Conservation (phyloP, 305 asterid species). For the Solanum hybrid region DNA sequence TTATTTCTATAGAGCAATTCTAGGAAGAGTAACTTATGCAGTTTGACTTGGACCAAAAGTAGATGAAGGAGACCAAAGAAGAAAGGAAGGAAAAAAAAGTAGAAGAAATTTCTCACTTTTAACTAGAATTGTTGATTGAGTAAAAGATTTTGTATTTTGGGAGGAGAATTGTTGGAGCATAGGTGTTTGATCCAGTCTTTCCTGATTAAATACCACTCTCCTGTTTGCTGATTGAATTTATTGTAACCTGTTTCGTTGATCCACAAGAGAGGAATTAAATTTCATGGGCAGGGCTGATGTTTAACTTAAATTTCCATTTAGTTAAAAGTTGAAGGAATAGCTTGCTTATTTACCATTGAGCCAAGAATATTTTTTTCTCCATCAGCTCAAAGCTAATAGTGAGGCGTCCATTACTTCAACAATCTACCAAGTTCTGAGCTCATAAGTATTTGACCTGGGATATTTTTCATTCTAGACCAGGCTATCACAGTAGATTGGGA, state of each 20-base stretch:
- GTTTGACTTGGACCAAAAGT: neutral
- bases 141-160: neutral
- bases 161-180: neutral
- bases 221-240: neutral
- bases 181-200: neutral
- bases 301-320: neutral
- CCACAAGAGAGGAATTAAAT: neutral
- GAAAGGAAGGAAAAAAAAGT: neutral
- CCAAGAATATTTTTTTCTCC: neutral
- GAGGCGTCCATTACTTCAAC: neutral
- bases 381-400: neutral
- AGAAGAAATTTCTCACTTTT: neutral
- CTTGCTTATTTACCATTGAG: neutral
- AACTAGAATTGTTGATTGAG: neutral
- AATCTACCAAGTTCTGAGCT: neutral
- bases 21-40: neutral
- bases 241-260: neutral
- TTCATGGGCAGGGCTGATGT: neutral
- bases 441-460: neutral
- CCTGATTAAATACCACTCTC: neutral
- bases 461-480: neutral
- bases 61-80: neutral
- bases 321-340: neutral
- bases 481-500: neutral
- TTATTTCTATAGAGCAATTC: neutral